Base-by-base conservation (phyloP, 2,329 filamentous ascomycete species). In the Cladophialophora psammophila region DNA sequence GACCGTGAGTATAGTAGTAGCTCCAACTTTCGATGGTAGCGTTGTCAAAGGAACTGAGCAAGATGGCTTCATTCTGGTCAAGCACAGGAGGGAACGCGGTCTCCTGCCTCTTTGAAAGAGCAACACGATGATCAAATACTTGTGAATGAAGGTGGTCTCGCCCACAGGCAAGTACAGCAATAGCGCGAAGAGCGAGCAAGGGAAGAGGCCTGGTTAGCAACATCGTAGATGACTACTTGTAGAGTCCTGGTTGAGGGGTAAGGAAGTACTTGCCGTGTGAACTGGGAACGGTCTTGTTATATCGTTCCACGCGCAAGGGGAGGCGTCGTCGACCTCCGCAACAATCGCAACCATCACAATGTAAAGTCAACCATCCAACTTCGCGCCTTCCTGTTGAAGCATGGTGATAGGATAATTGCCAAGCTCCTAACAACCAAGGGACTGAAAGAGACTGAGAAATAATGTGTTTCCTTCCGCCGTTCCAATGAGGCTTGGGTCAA, bases 1-100 rank as follows among this genome's bases (percentile, higher is more conserved):
- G 64, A 48, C 75, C 75, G 18, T 65, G 66, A n/a, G 75, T 74
- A 55, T 75, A 76, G 60, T 76, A 77, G 38, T 74, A 74, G 9
- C 66, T 69, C 75, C 74, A 78, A 15, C 71, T 69, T 32, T 72
- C 73, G 18, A 77, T 67, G 12, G 72, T 72, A 6, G 69, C 64
- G 53, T 66, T 72, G 50, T 74, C 71, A 60, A 77, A 74, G 15
- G 74, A 74, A 38, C 69, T 73, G 38, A 74, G 34, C 38, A 77
- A 56, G 13, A 75, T 71, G 26, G 72, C 65, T 61, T 77, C 76
- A 18, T 76, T 62, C 20, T 72, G 65, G 13, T 72, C 73, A 56
- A 76, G 69, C 13, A 63, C 53, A 53, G 75, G 74, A 40, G 73
- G 72, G 34, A 74, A 74, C 2, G 59, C 60, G 1, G 63, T 54